phyloP scores from a whole-genome alignment of 306 rosid genomes.

The Abrus precatorius region DNA sequence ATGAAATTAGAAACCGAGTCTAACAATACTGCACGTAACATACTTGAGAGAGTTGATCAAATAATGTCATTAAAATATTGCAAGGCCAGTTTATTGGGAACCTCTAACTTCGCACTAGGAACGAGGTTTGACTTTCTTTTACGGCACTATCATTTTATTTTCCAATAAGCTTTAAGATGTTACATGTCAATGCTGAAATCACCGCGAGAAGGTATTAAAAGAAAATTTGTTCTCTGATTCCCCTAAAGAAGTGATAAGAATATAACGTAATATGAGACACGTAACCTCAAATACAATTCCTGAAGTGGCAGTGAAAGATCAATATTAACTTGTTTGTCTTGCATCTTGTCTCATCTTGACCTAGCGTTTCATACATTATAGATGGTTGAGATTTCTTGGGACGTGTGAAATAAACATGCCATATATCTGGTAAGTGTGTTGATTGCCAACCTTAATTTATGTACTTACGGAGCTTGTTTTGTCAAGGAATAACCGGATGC shows the following conservation, averaged over 20 bases:
- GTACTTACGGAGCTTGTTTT: too few relatives aligned
- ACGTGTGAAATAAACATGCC: too few relatives aligned
- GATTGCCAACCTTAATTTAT: background rate
- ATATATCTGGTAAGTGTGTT: background rate
- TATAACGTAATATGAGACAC: background rate
- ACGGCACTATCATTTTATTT: background rate
- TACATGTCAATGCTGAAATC: constrained; percentile 24
- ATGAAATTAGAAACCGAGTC: background rate
- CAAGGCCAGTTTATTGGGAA: background rate
- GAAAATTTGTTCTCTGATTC: background rate
- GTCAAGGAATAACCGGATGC: background rate
- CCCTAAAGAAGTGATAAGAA: background rate
- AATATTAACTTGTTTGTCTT: too few relatives aligned
- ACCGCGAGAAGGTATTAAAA: background rate
- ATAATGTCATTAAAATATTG: background rate
- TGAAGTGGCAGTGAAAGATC: too few relatives aligned
- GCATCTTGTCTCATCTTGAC: too few relatives aligned
- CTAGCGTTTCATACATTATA: too few relatives aligned
- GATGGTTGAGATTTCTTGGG: too few relatives aligned
- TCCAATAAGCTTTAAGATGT: constrained; percentile 15
- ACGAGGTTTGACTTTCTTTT: background rate
- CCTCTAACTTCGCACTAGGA: background rate
- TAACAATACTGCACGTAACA: background rate
- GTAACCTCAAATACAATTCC: background rate
- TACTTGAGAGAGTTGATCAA: background rate